Conservation (phyloP, 768 basidiomycete genomes). For the Pisolithus sp. region DNA sequence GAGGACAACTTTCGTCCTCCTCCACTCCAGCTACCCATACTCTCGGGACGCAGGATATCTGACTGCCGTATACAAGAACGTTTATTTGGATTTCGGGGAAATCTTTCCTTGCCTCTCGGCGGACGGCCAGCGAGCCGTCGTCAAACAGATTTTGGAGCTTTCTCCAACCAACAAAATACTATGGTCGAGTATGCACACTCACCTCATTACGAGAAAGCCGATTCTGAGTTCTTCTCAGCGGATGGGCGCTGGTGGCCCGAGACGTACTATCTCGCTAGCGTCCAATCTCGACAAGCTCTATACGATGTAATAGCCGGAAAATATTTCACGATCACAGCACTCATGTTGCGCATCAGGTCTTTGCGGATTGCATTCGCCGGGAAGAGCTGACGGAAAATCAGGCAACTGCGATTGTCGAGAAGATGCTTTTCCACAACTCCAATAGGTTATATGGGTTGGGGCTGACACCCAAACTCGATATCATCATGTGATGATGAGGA, state of each 20-base stretch:
- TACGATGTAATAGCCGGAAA: slow-evolving; percentile 39
- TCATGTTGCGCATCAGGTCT: slow-evolving; percentile 39
- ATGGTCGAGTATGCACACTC: slow-evolving; percentile 66
- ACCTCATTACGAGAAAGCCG: neutral
- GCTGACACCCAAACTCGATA: slow-evolving; percentile 29
- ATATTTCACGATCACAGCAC: neutral
- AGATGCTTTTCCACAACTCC: slow-evolving; percentile 61
- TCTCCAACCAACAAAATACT: slow-evolving; percentile 73
- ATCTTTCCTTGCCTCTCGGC: slow-evolving; percentile 63
- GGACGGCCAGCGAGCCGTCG: slow-evolving; percentile 52
- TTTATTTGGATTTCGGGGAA: slow-evolving; percentile 77
- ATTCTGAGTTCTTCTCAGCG: slow-evolving; percentile 4
- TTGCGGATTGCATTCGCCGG: slow-evolving; percentile 41
- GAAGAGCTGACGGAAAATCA: slow-evolving; percentile 49
- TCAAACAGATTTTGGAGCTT: slow-evolving; percentile 63
- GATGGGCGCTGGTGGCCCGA: slow-evolving; percentile 59
- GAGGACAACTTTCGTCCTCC: slow-evolving; percentile 55
- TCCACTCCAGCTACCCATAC: slow-evolving; percentile 76
- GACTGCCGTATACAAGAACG: slow-evolving; percentile 63
- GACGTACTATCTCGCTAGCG: slow-evolving; percentile 58
- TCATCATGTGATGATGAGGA: slow-evolving; percentile 2
- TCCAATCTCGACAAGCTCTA: slow-evolving; percentile 59
- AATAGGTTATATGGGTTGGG: slow-evolving; percentile 57
- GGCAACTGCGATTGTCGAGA: slow-evolving; percentile 47
- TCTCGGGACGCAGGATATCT: slow-evolving; percentile 76